Conservation (phyloP, 768 basidiomycete species). For the Phlebiopsis flavidoalba region DNA sequence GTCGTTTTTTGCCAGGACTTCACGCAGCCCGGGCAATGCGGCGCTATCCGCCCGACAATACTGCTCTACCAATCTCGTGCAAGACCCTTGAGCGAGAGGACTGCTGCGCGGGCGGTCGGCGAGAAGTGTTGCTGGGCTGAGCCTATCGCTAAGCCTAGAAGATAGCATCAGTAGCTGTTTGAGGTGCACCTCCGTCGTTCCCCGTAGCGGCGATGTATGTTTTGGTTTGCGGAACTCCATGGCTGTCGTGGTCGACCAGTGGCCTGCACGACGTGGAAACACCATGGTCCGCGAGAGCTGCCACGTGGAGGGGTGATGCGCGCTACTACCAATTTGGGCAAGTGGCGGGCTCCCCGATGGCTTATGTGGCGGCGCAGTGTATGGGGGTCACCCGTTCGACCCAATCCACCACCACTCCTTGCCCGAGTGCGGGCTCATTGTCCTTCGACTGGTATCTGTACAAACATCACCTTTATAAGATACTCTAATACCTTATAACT, state of each 20-base stretch:
- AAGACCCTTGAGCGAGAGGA: slow-evolving; percentile 92
- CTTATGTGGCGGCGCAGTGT: background rate
- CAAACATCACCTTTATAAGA: no score
- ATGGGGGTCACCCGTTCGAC: no score
- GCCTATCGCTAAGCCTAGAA: slow-evolving; percentile 80
- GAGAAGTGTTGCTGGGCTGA: slow-evolving; percentile 84
- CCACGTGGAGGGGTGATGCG: background rate
- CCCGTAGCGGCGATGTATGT: slow-evolving; percentile 83
- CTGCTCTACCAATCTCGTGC: slow-evolving; percentile 85
- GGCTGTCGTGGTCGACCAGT: background rate
- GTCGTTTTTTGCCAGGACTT: slow-evolving; percentile 81
- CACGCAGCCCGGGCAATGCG: slow-evolving; percentile 75
- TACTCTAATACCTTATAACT: background rate
- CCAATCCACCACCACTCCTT: background rate
- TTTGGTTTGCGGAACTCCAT: slow-evolving; percentile 87
- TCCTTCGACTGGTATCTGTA: slow-evolving; percentile 1
- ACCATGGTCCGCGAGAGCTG: background rate
- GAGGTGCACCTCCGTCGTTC: slow-evolving; percentile 78
- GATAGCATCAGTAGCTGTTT: slow-evolving; percentile 83
- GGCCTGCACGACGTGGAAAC: background rate
- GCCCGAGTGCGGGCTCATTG: background rate
- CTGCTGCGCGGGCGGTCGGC: slow-evolving; percentile 90
- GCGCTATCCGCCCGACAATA: slow-evolving; percentile 77
- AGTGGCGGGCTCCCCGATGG: background rate
- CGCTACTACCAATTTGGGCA: background rate